Conservation (phyloP, 2,329 filamentous ascomycete genomes). For the Colletotrichum cereale region DNA sequence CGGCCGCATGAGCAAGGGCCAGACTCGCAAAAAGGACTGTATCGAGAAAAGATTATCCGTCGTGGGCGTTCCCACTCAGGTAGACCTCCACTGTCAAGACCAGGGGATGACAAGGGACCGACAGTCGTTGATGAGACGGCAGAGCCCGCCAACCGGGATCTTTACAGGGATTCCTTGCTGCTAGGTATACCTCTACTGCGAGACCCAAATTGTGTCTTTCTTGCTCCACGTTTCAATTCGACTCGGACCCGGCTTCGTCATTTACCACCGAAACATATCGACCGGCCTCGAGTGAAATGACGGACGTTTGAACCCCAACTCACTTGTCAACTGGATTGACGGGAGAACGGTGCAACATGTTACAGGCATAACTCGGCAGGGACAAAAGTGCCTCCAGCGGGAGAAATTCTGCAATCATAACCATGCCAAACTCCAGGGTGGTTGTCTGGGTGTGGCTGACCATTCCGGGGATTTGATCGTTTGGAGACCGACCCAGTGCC, state of each 20-base stretch:
- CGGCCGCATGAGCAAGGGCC: constrained; percentile 30
- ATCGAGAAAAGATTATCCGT: constrained; percentile 39
- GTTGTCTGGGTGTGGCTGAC: constrained; percentile 5
- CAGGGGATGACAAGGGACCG: constrained; percentile 18
- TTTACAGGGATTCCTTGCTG: constrained; percentile 23
- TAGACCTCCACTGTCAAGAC: constrained; percentile 26
- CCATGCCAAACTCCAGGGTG: constrained; percentile 14
- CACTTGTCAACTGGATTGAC: constrained; percentile 9
- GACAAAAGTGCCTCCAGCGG: constrained; percentile 1
- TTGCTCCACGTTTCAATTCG: constrained; percentile 33
- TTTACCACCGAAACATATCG: constrained; percentile 34
- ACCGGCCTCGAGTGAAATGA: constrained; percentile 12
- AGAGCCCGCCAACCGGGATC: constrained; percentile 39
- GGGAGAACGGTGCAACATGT: constrained; percentile 19
- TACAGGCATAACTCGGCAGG: constrained; percentile 4
- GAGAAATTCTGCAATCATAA: constrained; percentile 27
- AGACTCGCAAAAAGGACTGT: constrained; percentile 39
- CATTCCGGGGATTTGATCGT: constrained; percentile 32
- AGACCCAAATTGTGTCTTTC: constrained; percentile 25
- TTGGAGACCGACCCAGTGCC: neutral
- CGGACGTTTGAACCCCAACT: constrained; percentile 13
- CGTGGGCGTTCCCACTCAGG: constrained; percentile 30
- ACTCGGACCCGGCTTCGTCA: constrained; percentile 36
- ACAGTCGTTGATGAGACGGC: constrained; percentile 39
- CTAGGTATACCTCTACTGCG: constrained; percentile 8